Evolutionary conservation across 331 rosid genomes (phyloP), one percentile per base, ranked within the genome.

Genomic region (Telfairia occidentalis): DNA sequence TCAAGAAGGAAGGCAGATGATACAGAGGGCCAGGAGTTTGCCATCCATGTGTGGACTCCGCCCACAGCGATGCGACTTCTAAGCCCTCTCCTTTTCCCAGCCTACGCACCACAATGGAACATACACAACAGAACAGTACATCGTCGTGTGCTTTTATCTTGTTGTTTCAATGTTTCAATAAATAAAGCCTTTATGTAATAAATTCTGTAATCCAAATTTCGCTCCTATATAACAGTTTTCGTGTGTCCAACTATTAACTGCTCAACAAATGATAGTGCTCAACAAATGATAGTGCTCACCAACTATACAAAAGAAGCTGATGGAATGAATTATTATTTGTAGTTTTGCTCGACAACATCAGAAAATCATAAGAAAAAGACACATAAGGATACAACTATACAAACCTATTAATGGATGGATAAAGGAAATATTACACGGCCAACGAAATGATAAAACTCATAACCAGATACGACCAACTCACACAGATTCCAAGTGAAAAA

Each of bases 1-100:
- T 13, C 59, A 70, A 18, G 38, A 69, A 66, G 38, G 55, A 42
- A 69, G 7, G 37, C 74, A 69, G 23, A 40, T 69, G 54, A 37
- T 12, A 1, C 21, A 69, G 38, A 42, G 11, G 3, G 74, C 74
- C 5, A 69, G 26, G 16, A 46, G 28, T 28, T 70, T 70, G 40
- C 75, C 75, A 3, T 26, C 75, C 75, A 70, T 24, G 57, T 70
- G 75, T 5, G 58, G 75, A 28, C 9, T 46, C 0, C 58, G 75
- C 37, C 75, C 26, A 43, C 58, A 70, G 2, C 75, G 21, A 46
- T 70, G 75, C 75, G 21, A 70, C 58, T 70, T 70, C 26, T 70
- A n/a, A 70, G 8, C 15, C 3, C 23, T 9, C 19, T 49, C 23
- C 18, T 2, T 13, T 2, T 2, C 5, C n/a, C n/a, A n/a, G 2